phyloP scores from a whole-genome alignment of 1,284 basidiomycete species.

The Malassezia sp. region DNA sequence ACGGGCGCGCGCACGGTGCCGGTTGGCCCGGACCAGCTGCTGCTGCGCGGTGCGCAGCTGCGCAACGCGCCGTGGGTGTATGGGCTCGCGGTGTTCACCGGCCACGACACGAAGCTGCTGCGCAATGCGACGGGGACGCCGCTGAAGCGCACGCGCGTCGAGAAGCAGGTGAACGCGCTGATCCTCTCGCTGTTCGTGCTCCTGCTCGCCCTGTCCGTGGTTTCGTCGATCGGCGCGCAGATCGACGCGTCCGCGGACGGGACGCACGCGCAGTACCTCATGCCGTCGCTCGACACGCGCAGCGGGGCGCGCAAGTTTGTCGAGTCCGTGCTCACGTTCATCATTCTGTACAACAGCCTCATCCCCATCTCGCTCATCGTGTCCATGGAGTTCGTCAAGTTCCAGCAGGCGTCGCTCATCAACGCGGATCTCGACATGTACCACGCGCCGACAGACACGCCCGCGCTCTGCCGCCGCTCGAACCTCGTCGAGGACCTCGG shows the following conservation, averaged over 20 bases:
- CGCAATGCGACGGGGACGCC: slow-evolving; percentile 77
- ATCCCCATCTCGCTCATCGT: slow-evolving; percentile 99
- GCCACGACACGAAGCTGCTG: slow-evolving; percentile 98
- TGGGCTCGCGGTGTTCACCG: slow-evolving; percentile 84
- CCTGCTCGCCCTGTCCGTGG: slow-evolving; percentile 72
- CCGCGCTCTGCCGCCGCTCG: slow-evolving; percentile 89
- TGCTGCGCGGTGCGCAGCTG: slow-evolving; percentile 86
- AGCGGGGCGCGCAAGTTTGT: slow-evolving; percentile 46
- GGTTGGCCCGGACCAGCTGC: slow-evolving; percentile 83
- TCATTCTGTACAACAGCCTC: slow-evolving; percentile 97
- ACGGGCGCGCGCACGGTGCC: slow-evolving; percentile 53
- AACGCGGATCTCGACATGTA: slow-evolving; percentile 75
- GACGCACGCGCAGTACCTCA: slow-evolving; percentile 33
- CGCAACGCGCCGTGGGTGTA: slow-evolving; percentile 95
- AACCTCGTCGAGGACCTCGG: slow-evolving; percentile 96
- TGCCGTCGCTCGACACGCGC: slow-evolving; percentile 37
- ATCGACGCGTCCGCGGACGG: slow-evolving; percentile 50
- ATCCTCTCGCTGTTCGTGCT: slow-evolving; percentile 91
- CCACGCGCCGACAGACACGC: slow-evolving; percentile 83
- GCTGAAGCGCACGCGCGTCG: slow-evolving; percentile 90
- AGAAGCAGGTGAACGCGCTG: slow-evolving; percentile 88
- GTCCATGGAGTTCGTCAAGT: slow-evolving; percentile 99
- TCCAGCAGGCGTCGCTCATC: slow-evolving; percentile 90
- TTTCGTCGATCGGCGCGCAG: slow-evolving; percentile 81
- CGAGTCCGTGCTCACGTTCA: slow-evolving; percentile 88